Evolutionary conservation across 176 grass and related monocot species (phyloP).

Genomic region (Musa troglodytarum): DNA sequence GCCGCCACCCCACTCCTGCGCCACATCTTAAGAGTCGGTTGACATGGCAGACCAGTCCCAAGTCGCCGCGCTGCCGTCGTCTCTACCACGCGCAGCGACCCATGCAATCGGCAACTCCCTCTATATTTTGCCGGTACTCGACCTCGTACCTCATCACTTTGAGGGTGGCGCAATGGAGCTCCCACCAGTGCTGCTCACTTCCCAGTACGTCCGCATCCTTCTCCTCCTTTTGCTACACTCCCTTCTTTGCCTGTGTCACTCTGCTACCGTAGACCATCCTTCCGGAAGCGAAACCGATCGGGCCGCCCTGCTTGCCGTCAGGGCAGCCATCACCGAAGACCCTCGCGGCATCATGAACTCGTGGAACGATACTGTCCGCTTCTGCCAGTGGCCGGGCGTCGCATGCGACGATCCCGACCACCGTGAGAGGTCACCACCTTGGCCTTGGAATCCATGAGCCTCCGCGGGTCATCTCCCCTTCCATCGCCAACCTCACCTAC

Average conservation of each 20-base stretch:
- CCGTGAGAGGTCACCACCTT: too few relatives aligned
- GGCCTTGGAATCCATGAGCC: too few relatives aligned
- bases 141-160: too few relatives aligned
- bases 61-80: too few relatives aligned
- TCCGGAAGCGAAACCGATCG: not conserved
- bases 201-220: slow-evolving; percentile 1
- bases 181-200: not conserved
- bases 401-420: too few relatives aligned
- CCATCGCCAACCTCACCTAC: slow-evolving; percentile 27
- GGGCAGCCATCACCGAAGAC: slow-evolving; percentile 22
- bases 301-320: slow-evolving; percentile 29
- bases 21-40: too few relatives aligned
- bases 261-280: not conserved
- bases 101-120: too few relatives aligned
- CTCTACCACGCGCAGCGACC: too few relatives aligned
- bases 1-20: too few relatives aligned
- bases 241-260: not conserved
- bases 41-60: too few relatives aligned
- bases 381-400: too few relatives aligned
- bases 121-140: not conserved
- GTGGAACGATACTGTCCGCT: slow-evolving; percentile 19
- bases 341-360: slow-evolving; percentile 3
- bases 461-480: too few relatives aligned
- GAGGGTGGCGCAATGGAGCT: not conserved
- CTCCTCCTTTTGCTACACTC: not conserved